A percentile compares a stretch with the other conserved stretches of the same genome.
Conservation (phyloP, 352 stramenopile genomes). For the Saprolegnia diclina region DNA sequence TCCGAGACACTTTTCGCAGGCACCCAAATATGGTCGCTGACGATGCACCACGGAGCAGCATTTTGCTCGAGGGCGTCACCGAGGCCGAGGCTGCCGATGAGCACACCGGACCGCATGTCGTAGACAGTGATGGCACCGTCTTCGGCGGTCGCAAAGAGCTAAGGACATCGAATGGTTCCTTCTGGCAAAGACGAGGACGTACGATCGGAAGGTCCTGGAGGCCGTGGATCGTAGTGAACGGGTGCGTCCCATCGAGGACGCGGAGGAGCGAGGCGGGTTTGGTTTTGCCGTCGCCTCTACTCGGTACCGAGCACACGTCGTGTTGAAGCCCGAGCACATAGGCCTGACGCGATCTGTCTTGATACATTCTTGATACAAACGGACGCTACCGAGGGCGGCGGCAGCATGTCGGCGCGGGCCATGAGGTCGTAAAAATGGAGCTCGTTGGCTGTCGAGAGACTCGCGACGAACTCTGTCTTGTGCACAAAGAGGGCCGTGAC, state of each 20-base stretch:
- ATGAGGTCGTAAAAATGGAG: conserved; percentile 14
- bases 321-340: background rate
- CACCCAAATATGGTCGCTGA: background rate
- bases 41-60: background rate
- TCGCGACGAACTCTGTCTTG: conserved; percentile 8
- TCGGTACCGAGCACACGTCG: background rate
- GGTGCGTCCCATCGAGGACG: background rate
- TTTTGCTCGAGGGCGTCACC: background rate
- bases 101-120: background rate
- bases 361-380: background rate
- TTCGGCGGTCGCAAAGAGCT: background rate
- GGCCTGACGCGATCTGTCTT: background rate
- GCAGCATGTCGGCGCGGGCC: background rate
- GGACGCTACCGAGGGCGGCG: background rate
- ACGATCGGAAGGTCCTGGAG: conserved; percentile 9
- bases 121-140: background rate
- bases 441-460: conserved; percentile 7
- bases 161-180: background rate
- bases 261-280: conserved; percentile 2
- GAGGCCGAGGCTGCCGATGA: conserved; percentile 1
- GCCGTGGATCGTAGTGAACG: background rate
- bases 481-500: conserved; percentile 1
- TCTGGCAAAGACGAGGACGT: background rate
- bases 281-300: background rate
- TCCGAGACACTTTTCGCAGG: background rate